These are phyloP conservation scores for Diaporthe capsici DNA, from an alignment of 2,329 filamentous ascomycete genomes.

Conservation along the genomic window DNA sequence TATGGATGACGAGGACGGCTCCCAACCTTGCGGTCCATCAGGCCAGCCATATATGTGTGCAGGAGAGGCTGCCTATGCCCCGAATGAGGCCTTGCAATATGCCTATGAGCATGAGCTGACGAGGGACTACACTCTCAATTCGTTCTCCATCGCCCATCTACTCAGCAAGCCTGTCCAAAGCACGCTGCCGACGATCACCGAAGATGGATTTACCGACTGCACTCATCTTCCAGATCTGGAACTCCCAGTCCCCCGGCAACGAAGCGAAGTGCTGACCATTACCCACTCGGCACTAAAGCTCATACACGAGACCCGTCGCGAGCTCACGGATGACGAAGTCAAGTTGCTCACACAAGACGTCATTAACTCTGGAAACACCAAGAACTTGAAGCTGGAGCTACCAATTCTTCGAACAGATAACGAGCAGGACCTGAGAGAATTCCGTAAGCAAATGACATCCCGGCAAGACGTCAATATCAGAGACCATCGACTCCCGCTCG, in stretches of 20 bases:
- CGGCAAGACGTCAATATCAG: conserved; percentile 39
- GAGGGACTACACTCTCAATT: conserved; percentile 34
- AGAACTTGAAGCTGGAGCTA: conserved; percentile 45
- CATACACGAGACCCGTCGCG: conserved; percentile 16
- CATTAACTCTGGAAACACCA: not conserved
- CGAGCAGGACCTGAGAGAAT: conserved; percentile 43
- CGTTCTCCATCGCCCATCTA: conserved; percentile 38
- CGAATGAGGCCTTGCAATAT: conserved; percentile 29
- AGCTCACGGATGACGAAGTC: conserved; percentile 32
- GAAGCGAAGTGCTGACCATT: not conserved
- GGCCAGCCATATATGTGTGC: not conserved
- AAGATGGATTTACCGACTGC: conserved; percentile 34
- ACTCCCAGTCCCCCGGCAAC: not conserved
- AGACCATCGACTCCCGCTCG: conserved; percentile 46
- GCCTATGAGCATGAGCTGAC: conserved; percentile 38
- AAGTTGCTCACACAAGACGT: conserved; percentile 17
- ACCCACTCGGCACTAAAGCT: conserved; percentile 22
- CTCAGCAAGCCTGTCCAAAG: conserved; percentile 23
- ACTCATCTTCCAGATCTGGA: conserved; percentile 28
- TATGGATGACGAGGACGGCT: not conserved
- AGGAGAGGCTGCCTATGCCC: not conserved
- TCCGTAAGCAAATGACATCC: conserved; percentile 36
- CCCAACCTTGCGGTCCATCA: not conserved
- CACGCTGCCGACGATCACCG: conserved; percentile 27
- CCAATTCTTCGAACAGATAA: conserved; percentile 48